Base-by-base conservation (phyloP, 1,284 basidiomycete species). In the Filobasidium uniguttulatum region DNA sequence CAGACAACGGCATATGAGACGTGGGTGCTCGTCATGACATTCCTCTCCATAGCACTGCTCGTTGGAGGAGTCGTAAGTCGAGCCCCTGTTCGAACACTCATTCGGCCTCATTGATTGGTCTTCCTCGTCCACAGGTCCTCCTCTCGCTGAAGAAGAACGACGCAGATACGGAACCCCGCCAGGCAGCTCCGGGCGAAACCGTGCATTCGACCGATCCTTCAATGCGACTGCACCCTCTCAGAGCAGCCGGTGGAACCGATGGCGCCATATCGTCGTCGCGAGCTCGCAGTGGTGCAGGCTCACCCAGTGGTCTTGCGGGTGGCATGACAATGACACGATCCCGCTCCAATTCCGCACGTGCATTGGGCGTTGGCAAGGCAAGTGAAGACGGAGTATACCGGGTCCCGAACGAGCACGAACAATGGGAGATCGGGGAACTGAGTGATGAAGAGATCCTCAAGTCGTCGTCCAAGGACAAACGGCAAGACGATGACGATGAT, bases 1-100 rank as follows among this genome's bases (percentile, higher is more conserved):
- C 77, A 86, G 69, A 77, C 85, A 0, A 80, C 78, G 53, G 77
- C 85, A 17, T 94, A 90, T 66, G 74, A 82, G 51, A 75, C 81
- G 15, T 90, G 87, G 85, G 80, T 64, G 1, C 77, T 91, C 19
- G 83, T 89, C 69, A 75, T 85, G 45, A 85, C 91, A 55, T 88
- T 85, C 62, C 66, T 81, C 38, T 87, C 85, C 1, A 89, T 94
- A 57, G 68, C 78, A 33, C 75, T 91, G 38, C 79, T 94, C 50
- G 82, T 94, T 41, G 78, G 76, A 0, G 89, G 89, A 3, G 89
- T 94, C 35, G 82, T 90, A 33, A 57, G 63, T 59, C 12, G 23
- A 26, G 9, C 9, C 26, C 75, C 87, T 23, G 15, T 14, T 9
- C 29, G 31, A 23, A 25, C 37, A n/a, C 7, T 41, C 15, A 12